A percentile compares a stretch with the other conserved stretches of the same genome.
These are phyloP conservation scores for Aspergillus pseudonomiae DNA, from an alignment of 2,329 filamentous ascomycete genomes.

Conservation along the genomic window DNA sequence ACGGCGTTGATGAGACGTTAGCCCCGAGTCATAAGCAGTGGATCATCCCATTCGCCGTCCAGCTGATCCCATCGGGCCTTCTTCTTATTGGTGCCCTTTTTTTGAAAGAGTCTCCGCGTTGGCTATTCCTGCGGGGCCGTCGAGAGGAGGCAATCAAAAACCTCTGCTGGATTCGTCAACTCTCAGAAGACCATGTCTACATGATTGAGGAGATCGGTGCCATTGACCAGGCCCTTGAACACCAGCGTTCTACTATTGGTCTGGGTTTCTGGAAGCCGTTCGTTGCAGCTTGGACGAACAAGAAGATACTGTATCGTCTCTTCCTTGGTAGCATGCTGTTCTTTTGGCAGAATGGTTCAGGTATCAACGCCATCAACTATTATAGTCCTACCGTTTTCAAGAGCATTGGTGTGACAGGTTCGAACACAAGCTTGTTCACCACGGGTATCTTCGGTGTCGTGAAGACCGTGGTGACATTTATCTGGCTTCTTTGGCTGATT, in stretches of 20 bases:
- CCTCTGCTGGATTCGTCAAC: conserved; percentile 50
- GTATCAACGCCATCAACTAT: conserved; percentile 81
- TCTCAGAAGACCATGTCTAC: conserved; percentile 56
- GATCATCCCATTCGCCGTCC: conserved; percentile 47
- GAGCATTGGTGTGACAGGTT: conserved; percentile 63
- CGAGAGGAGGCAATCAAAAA: conserved; percentile 67
- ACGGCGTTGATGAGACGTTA: conserved; percentile 54
- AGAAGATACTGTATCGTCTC: conserved; percentile 69
- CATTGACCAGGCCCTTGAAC: conserved; percentile 70
- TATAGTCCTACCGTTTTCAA: conserved; percentile 71
- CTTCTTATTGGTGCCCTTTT: conserved; percentile 61
- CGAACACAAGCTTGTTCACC: conserved; percentile 63
- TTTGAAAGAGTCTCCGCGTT: conserved; percentile 68
- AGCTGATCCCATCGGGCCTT: conserved; percentile 45
- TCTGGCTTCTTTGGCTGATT: conserved; percentile 71
- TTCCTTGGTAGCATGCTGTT: conserved; percentile 74
- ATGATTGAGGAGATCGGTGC: conserved; percentile 73
- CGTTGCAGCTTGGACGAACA: conserved; percentile 55
- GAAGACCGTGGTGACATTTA: conserved; percentile 68
- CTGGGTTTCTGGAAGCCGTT: conserved; percentile 77
- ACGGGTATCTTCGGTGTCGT: conserved; percentile 79
- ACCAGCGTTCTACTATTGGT: conserved; percentile 65
- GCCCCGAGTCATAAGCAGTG: conserved; percentile 40
- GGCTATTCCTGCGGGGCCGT: conserved; percentile 68
- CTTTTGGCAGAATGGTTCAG: conserved; percentile 75